Conservation (phyloP, 495 filamentous ascomycete genomes). For the Tuber microsphaerosporum region DNA sequence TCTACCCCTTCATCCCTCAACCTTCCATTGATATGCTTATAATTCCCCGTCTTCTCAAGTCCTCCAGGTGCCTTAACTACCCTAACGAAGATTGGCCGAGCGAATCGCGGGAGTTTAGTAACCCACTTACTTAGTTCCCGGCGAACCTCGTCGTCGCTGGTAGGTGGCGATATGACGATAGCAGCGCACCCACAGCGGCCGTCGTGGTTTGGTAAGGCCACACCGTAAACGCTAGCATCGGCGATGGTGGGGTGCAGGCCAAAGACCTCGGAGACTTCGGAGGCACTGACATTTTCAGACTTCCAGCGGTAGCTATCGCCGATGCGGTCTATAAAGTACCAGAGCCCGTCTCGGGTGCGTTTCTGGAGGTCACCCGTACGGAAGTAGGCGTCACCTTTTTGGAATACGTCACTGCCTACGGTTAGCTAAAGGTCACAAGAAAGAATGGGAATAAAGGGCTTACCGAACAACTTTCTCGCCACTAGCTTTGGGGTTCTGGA, state of each 20-base stretch:
- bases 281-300: conserved; percentile 82
- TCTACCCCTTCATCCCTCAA: conserved; percentile 70
- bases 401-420: conserved; percentile 53
- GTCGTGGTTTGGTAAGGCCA: conserved; percentile 73
- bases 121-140: conserved; percentile 36
- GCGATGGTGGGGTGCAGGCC: conserved; percentile 59
- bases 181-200: conserved; percentile 80
- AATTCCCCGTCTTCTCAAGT: conserved; percentile 68
- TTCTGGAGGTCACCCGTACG: conserved; percentile 76
- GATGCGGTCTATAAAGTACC: conserved; percentile 82
- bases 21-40: conserved; percentile 74
- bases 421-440: neutral
- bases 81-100: conserved; percentile 70
- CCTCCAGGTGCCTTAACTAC: conserved; percentile 47
- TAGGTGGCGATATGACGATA: conserved; percentile 47
- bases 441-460: neutral
- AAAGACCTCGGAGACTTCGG: conserved; percentile 70
- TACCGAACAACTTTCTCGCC: conserved; percentile 65
- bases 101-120: conserved; percentile 63
- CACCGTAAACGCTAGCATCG: conserved; percentile 87
- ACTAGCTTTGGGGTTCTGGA: conserved; percentile 65
- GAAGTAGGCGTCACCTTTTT: conserved; percentile 79
- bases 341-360: conserved; percentile 62
- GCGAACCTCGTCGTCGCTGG: conserved; percentile 41
- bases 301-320: conserved; percentile 97